A percentile compares a stretch with the other conserved stretches of the same genome.
These are phyloP conservation scores for Malus fusca DNA, from an alignment of 306 rosid species.

Conservation along the genomic window DNA sequence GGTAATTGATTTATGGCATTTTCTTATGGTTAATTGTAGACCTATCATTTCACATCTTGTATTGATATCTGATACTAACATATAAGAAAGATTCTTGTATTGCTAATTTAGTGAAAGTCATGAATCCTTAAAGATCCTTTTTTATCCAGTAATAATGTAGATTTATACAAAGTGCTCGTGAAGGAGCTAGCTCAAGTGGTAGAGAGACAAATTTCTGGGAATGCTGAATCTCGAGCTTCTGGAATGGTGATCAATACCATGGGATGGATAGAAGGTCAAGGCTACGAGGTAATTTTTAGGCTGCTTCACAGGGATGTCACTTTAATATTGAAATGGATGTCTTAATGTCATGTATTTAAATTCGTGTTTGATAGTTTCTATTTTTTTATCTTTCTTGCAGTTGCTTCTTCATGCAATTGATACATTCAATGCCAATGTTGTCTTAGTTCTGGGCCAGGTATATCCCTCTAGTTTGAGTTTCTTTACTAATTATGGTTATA, in stretches of 20 bases:
- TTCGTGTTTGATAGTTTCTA: neutral
- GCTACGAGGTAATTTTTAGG: slow-evolving; percentile 65
- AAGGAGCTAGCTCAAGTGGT: slow-evolving; percentile 83
- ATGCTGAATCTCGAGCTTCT: slow-evolving; percentile 82
- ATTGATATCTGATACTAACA: neutral
- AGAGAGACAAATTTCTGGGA: slow-evolving; percentile 79
- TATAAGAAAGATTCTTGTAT: neutral
- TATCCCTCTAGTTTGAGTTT: neutral
- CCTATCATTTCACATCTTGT: neutral
- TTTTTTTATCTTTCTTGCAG: slow-evolving; percentile 40
- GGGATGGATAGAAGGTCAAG: slow-evolving; percentile 99
- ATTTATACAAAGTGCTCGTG: slow-evolving; percentile 77
- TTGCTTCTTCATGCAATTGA: slow-evolving; percentile 86
- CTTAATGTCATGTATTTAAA: neutral
- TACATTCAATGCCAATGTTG: slow-evolving; percentile 73
- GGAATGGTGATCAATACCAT: slow-evolving; percentile 97
- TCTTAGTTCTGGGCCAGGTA: slow-evolving; percentile 96
- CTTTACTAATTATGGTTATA: neutral
- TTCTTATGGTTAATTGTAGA: neutral
- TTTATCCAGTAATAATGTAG: slow-evolving; percentile 67
- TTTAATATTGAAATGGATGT: neutral
- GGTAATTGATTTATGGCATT: slow-evolving; percentile 26
- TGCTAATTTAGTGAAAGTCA: neutral
- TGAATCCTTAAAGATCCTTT: neutral
- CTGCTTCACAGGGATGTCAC: neutral